These are phyloP conservation scores for Leccinum subtestaceum DNA, from an alignment of 768 basidiomycete species.

Conservation along the genomic window DNA sequence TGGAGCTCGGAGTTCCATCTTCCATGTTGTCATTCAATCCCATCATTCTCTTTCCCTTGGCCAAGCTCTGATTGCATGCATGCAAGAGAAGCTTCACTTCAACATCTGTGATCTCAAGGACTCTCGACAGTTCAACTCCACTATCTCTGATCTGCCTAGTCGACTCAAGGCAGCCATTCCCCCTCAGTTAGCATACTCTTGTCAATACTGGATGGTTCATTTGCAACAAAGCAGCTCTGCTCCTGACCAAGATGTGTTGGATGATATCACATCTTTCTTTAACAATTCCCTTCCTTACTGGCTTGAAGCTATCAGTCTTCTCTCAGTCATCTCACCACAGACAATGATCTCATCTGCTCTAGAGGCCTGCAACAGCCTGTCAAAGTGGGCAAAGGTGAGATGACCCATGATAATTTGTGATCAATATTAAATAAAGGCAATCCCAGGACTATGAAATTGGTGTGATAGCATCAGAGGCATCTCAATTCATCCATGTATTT, in stretches of 20 bases:
- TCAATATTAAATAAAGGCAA: too few species aligned
- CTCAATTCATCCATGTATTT: too few species aligned
- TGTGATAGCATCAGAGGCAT: neutral
- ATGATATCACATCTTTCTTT: slow-evolving; percentile 12
- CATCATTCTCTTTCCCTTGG: neutral
- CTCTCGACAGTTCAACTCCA: neutral
- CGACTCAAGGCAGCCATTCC: neutral
- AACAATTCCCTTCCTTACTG: slow-evolving; percentile 33
- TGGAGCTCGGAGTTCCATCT: neutral
- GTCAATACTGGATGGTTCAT: neutral
- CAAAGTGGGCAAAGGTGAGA: neutral
- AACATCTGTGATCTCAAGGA: neutral
- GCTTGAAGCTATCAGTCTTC: slow-evolving; percentile 37
- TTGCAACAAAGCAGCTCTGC: neutral
- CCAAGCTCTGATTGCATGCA: neutral
- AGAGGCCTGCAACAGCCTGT: neutral
- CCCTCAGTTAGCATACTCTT: neutral
- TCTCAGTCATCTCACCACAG: neutral
- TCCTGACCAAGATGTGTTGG: neutral
- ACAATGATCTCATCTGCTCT: neutral
- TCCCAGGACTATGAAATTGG: neutral
- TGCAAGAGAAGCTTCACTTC: neutral
- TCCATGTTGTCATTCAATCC: neutral
- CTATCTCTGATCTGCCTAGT: neutral
- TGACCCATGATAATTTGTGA: neutral